Base-by-base conservation (phyloP, 495 filamentous ascomycete species). In the Immersiella caudata region DNA sequence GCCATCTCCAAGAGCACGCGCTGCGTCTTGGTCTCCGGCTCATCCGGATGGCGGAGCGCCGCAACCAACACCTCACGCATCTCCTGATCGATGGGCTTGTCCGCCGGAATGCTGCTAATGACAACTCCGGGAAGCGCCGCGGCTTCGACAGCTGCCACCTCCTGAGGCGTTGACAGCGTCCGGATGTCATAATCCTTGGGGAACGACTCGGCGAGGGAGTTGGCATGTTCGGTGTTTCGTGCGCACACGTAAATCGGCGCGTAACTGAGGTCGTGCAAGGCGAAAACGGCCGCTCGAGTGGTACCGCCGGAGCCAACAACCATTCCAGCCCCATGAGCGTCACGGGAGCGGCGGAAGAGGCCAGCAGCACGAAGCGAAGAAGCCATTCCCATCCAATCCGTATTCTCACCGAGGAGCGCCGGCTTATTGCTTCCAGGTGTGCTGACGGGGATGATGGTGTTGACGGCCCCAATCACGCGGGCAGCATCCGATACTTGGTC, bases 341-440 rank as follows among this genome's bases (percentile, higher is more conserved):
- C 62, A 68, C 73, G 54, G 64, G 71, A 56, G 77, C 55, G 79
- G 73, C 68, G 70, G 70, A 69, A 80, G 24, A 92, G 80, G 27
- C 92, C 91, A 2, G 89, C 88, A 50, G 87, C 86, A 62, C 88
- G 87, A n/a, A 99, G 88, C 3, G 91, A 89, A 61, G 87, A 85
- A 14, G 88, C 86, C 89, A 99, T 99, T 55, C 95, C 95, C 70
- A 88, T 85, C 93, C 94, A 99, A 82, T 99, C 95, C 22, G 94
- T 97, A 81, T 99, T 99, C 73, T 92, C 90, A 18, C 95, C 95
- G 57, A 90, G 76, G 4, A 97, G 85, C 7, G 79, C 85, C 7
- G 70, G 64, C 35, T 78, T 78, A 12, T 80, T 80, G 46, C 35
- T 63, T 3, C 70, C 76, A 8, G 63, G 60, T 14, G 70, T 60